Percentiles rank a stretch among this genome's conserved stretches.
Conservation (phyloP, 2,329 filamentous ascomycete genomes). For the Colletotrichum chlorophyti region DNA sequence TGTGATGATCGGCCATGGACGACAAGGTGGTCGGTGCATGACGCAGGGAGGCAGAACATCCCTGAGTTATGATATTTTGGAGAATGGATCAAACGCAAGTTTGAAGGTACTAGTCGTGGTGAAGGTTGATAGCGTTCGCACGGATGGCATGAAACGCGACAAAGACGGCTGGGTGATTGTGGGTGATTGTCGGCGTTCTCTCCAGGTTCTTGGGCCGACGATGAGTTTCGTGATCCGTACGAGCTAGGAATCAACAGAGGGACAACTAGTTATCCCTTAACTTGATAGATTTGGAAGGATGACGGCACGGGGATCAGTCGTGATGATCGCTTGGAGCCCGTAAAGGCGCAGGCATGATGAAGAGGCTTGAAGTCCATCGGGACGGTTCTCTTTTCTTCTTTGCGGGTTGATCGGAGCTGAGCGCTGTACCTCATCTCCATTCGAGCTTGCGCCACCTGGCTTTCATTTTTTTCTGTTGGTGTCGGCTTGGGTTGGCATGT, state of each 20-base stretch:
- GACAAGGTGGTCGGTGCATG: neutral
- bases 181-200: neutral
- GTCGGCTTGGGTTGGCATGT: slow-evolving; percentile 19
- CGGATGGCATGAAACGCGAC: slow-evolving; percentile 25
- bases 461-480: slow-evolving; percentile 11
- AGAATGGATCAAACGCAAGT: slow-evolving; percentile 7
- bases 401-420: slow-evolving; percentile 6
- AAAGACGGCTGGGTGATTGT: neutral
- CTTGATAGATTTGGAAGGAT: too few relatives aligned
- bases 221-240: too few relatives aligned
- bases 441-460: slow-evolving; percentile 20
- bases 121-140: slow-evolving; percentile 6
- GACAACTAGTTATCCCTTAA: too few relatives aligned
- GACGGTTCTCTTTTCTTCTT: neutral
- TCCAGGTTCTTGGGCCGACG: neutral
- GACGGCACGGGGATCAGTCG: too few relatives aligned
- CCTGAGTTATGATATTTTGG: neutral
- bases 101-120: neutral
- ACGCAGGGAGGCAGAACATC: slow-evolving; percentile 6
- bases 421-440: slow-evolving; percentile 8
- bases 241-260: too few relatives aligned
- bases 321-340: too few relatives aligned
- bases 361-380: neutral
- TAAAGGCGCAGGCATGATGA: too few relatives aligned
- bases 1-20: slow-evolving; percentile 3